A percentile compares a stretch with the other conserved stretches of the same genome.
Evolutionary conservation across 345 rosid genomes (phyloP).

Genomic region (Turritis glabra): DNA sequence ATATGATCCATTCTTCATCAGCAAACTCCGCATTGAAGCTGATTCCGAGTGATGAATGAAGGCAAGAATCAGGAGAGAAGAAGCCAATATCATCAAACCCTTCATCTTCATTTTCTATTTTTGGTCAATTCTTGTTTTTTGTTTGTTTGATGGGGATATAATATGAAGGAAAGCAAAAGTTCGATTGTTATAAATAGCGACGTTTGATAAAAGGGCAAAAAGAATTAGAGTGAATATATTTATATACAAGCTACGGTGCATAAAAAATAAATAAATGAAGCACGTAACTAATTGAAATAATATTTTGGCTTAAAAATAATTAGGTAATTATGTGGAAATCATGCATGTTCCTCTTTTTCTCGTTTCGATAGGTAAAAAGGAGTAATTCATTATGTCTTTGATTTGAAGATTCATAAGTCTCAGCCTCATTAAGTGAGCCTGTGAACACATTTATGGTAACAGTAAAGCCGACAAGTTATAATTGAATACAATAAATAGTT

Average conservation of each 20-base stretch:
- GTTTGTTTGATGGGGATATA: slow-evolving; percentile 20
- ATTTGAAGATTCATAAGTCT: slow-evolving; percentile 33
- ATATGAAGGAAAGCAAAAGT: slow-evolving; percentile 12
- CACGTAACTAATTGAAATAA: not conserved
- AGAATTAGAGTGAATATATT: slow-evolving; percentile 29
- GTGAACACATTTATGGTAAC: slow-evolving; percentile 40
- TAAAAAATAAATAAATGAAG: not conserved
- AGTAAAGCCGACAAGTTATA: slow-evolving; percentile 34
- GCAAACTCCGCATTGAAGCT: slow-evolving; percentile 31
- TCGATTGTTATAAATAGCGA: slow-evolving; percentile 31
- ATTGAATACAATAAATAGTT: slow-evolving; percentile 20
- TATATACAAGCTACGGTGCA: slow-evolving; percentile 26
- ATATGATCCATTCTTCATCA: slow-evolving; percentile 21
- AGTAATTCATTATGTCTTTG: slow-evolving; percentile 18
- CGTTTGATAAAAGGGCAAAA: slow-evolving; percentile 36
- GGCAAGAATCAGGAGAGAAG: slow-evolving; percentile 26
- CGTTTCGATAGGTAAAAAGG: not conserved
- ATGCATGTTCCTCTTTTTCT: slow-evolving; percentile 29
- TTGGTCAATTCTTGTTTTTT: not conserved
- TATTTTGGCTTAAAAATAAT: slow-evolving; percentile 11
- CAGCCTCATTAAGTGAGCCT: slow-evolving; percentile 34
- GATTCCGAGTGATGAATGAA: slow-evolving; percentile 32
- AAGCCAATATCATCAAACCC: slow-evolving; percentile 27
- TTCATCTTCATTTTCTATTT: slow-evolving; percentile 30
- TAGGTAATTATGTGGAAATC: slow-evolving; percentile 34